Conservation (phyloP, 2,329 filamentous ascomycete species). For the Penicillium italicum region DNA sequence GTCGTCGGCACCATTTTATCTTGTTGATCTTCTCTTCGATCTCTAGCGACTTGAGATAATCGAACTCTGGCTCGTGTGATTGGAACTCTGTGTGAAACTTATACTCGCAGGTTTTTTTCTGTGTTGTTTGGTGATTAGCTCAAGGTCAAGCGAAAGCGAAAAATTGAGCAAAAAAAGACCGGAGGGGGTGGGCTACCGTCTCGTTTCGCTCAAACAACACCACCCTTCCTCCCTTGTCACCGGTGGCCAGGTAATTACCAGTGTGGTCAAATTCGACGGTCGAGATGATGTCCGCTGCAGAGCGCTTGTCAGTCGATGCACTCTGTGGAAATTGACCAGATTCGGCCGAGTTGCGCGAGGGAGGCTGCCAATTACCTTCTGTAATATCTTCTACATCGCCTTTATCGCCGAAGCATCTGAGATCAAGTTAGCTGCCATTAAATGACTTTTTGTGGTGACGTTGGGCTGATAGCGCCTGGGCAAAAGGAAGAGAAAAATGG, state of each 20-base stretch:
- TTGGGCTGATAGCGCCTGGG: not conserved
- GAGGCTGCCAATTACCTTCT: conserved; percentile 62
- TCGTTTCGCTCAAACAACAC: conserved; percentile 72
- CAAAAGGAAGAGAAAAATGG: not conserved
- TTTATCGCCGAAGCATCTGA: conserved; percentile 98
- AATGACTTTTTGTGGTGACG: not conserved
- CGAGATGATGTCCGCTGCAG: conserved; percentile 50
- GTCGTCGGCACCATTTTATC: conserved; percentile 98
- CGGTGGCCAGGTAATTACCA: conserved; percentile 52
- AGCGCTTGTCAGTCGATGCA: conserved; percentile 12
- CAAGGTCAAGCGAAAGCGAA: not conserved
- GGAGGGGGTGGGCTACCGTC: conserved; percentile 58
- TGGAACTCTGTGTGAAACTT: conserved; percentile 99
- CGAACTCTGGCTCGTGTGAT: conserved; percentile 98
- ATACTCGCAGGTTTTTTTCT: conserved; percentile 99
- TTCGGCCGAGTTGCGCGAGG: conserved; percentile 2
- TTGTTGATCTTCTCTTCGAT: conserved; percentile 99
- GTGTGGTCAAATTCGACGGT: conserved; percentile 53
- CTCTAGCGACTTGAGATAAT: conserved; percentile 97
- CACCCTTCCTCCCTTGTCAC: conserved; percentile 51
- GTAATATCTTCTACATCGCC: conserved; percentile 99
- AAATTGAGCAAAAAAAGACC: not conserved
- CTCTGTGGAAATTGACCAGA: conserved; percentile 1
- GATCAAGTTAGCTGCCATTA: conserved; percentile 10
- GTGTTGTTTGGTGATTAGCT: conserved; percentile 31